Evolutionary conservation across 164 flowering plant species (phyloP).

Genomic region (Macadamia tetraphylla): DNA sequence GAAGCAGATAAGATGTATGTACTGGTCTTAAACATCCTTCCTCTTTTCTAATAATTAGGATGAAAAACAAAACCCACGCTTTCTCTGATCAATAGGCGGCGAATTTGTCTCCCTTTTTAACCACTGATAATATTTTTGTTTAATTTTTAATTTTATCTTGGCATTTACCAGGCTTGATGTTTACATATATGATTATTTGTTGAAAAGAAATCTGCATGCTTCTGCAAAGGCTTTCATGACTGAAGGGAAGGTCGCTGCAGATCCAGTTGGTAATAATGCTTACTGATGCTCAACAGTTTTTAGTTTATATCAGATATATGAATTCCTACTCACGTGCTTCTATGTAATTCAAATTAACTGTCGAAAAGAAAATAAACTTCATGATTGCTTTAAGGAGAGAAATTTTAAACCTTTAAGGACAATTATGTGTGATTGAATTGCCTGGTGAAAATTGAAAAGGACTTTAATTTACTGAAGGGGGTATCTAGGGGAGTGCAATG

Average conservation of each 20-base stretch:
- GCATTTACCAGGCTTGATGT: constrained; percentile 69
- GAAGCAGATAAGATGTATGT: constrained; percentile 66
- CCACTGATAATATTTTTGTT: neutral
- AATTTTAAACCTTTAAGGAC: too few relatives aligned
- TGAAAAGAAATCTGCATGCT: constrained; percentile 69
- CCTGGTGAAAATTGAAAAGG: too few relatives aligned
- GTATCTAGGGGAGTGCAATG: neutral
- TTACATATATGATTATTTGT: constrained; percentile 80
- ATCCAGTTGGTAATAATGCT: constrained; percentile 72
- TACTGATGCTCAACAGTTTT: neutral
- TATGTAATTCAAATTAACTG: too few relatives aligned
- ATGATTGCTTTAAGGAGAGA: too few relatives aligned
- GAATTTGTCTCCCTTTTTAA: neutral
- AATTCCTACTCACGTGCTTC: too few relatives aligned
- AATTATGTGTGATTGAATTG: too few relatives aligned
- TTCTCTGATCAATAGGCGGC: neutral
- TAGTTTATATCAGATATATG: neutral
- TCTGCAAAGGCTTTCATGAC: constrained; percentile 90
- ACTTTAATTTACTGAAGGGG: neutral
- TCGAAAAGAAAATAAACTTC: too few relatives aligned
- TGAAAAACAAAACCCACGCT: neutral
- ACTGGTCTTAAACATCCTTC: neutral
- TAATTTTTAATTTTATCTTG: neutral
- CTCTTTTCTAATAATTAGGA: neutral
- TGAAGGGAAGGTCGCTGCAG: constrained; percentile 84